Base-by-base conservation (phyloP, 352 stramenopile species). In the Pythium grandisporangium region DNA sequence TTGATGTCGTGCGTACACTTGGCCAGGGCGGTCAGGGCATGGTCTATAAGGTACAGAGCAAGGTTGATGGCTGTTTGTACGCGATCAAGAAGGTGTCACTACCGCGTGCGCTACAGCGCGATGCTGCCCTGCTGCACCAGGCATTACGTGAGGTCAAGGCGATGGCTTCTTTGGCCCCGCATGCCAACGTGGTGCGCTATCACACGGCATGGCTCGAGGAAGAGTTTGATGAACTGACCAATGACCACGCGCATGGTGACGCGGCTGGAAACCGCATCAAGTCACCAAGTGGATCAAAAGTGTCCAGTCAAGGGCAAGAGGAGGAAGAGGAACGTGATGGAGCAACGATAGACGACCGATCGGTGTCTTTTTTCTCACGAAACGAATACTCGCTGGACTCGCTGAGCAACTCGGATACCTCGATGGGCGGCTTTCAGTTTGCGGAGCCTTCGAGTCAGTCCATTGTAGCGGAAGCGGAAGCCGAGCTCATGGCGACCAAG, bases 161-260 rank as follows among this genome's bases (percentile, higher is more conserved):
- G 2, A 92, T 89, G 78, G 73, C 75, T 4, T 64, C 60, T 1
- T 80, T 92, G 57, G 55, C 66, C 14, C 63, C 66, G 3, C 75
- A 92, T 54, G 21, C 38, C 2, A 92, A 92, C 40, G 74, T 92
- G 5, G 73, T 92, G 35, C 66, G 73, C 4, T 92, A 92, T 46
- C 76, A 89, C 50, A 87, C 72, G 5, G 70, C 78, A 0, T 92
- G 75, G 78, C 67, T 84, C 6, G 78, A 92, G 48, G 58, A 79
- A 16, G 58, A 80, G 21, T 21, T 45, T 8, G 23, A 52, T 3
- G 52, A 61, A 10, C 36, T 29, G 22, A 45, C 48, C 22, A 55
- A 37, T 41, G 32, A 49, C 30, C 27, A 66, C 14, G 6, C 21
- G 14, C 21, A n/a, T 3, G 32, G 6, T 29, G 27, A 16, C 16